These are phyloP conservation scores for Xylaria multiplex DNA, from an alignment of 2,329 filamentous ascomycete genomes.

Conservation along the genomic window DNA sequence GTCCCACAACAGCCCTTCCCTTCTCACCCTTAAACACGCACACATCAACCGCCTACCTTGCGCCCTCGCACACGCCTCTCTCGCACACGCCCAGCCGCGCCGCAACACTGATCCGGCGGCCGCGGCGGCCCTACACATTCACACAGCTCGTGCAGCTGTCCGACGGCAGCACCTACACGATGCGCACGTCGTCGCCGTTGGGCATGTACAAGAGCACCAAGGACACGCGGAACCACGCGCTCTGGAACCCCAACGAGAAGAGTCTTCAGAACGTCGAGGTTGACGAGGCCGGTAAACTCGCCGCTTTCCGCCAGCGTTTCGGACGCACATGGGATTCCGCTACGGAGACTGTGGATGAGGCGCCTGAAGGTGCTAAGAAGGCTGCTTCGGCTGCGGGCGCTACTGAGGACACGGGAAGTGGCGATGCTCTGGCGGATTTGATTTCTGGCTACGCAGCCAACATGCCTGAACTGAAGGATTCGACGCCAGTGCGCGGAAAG, in stretches of 20 bases:
- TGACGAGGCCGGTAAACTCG: conserved; percentile 91
- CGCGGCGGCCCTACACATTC: conserved; percentile 94
- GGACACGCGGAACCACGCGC: conserved; percentile 86
- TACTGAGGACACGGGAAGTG: conserved; percentile 41
- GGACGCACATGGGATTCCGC: conserved; percentile 80
- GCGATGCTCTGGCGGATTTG: conserved; percentile 59
- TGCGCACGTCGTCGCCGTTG: conserved; percentile 78
- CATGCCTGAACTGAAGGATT: conserved; percentile 39
- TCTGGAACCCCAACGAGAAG: conserved; percentile 90
- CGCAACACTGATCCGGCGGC: conserved; percentile 85
- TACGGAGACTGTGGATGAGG: conserved; percentile 40
- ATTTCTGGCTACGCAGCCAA: conserved; percentile 59
- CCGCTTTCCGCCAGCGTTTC: conserved; percentile 85
- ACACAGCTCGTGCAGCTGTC: conserved; percentile 95
- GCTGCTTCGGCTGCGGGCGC: conserved; percentile 41
- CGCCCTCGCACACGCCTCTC: conserved; percentile 42
- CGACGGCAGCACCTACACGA: conserved; percentile 86
- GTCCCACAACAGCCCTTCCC: conserved; percentile 42
- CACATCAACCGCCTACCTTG: conserved; percentile 20
- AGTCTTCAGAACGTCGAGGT: conserved; percentile 89
- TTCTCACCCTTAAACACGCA: conserved; percentile 31
- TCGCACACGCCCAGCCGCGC: conserved; percentile 72
- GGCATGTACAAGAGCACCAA: conserved; percentile 71
- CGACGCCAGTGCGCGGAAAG: conserved; percentile 51
- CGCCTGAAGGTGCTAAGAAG: conserved; percentile 37